A percentile compares a stretch with the other conserved stretches of the same genome.
phyloP scores from a whole-genome alignment of 73 alveolate genomes.

The Paramecium tetraurelia region DNA sequence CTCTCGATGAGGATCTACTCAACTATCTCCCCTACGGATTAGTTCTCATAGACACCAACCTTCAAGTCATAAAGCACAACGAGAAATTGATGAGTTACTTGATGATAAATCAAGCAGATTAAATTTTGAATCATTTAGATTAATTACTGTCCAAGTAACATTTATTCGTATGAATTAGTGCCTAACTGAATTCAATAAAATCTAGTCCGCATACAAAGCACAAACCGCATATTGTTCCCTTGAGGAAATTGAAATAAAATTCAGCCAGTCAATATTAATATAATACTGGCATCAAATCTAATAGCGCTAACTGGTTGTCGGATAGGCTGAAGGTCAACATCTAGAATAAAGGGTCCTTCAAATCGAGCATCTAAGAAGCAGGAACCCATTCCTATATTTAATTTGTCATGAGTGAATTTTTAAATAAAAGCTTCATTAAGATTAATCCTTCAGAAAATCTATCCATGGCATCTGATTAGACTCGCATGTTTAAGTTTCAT shows the following conservation, averaged over 20 bases:
- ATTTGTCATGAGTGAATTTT: neutral
- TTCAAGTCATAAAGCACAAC: neutral
- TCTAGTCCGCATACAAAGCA: neutral
- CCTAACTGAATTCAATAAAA: neutral
- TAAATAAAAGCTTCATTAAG: neutral
- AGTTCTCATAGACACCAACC: neutral
- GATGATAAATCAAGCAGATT: neutral
- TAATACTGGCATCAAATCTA: neutral
- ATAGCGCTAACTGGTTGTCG: neutral
- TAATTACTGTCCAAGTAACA: neutral
- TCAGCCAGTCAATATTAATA: neutral
- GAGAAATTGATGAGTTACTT: neutral
- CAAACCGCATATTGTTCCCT: neutral
- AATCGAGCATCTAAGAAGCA: neutral
- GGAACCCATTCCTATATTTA: neutral
- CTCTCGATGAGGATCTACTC: neutral
- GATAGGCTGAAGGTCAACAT: neutral
- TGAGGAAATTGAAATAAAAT: neutral
- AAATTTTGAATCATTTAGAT: neutral
- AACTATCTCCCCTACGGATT: constrained; percentile 18
- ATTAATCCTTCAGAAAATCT: neutral
- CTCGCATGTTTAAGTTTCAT: neutral
- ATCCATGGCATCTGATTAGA: neutral
- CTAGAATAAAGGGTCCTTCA: neutral
- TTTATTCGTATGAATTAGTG: neutral